Evolutionary conservation across 805 yeast genomes (phyloP).

Genomic region (Lachancea meyersii): DNA sequence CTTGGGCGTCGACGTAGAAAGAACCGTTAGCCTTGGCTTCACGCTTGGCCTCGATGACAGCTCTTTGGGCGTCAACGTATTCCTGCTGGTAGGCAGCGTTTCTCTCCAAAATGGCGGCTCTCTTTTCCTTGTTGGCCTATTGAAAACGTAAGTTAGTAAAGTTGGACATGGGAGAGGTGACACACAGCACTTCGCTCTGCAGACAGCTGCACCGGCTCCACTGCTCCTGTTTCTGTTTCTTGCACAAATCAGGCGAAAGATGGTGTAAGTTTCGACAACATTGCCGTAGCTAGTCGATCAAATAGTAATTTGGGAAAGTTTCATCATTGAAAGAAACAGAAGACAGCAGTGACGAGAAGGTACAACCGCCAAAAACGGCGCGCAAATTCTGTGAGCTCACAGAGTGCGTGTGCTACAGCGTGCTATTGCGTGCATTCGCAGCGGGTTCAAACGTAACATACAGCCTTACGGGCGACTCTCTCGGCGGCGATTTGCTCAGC

Average conservation of each 20-base stretch:
- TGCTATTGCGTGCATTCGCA: neutral
- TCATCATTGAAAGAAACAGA: slow-evolving; percentile 36
- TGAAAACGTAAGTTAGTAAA: slow-evolving; percentile 13
- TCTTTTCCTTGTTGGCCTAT: slow-evolving; percentile 46
- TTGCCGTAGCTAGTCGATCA: slow-evolving; percentile 61
- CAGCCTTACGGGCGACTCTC: slow-evolving; percentile 70
- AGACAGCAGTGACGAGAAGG: neutral
- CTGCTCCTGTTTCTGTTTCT: neutral
- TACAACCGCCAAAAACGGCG: neutral
- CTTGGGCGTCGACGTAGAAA: slow-evolving; percentile 92
- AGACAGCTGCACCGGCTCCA: too few species aligned
- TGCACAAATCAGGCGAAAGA: slow-evolving; percentile 58
- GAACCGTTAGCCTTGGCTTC: slow-evolving; percentile 91
- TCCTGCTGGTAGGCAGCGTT: slow-evolving; percentile 95
- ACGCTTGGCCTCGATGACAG: slow-evolving; percentile 80
- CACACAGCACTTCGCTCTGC: neutral
- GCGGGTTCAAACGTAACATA: slow-evolving; percentile 41
- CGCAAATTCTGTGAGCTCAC: slow-evolving; percentile 17
- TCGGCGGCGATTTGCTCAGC: slow-evolving; percentile 75
- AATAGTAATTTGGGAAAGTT: slow-evolving; percentile 36
- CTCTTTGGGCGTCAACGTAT: slow-evolving; percentile 88
- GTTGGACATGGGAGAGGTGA: neutral
- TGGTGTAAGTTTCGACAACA: slow-evolving; percentile 68
- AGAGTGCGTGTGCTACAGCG: neutral
- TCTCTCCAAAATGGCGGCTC: slow-evolving; percentile 81